Base-by-base conservation (phyloP, 2,329 filamentous ascomycete genomes). In the Lasiodiplodia hormozganensis region DNA sequence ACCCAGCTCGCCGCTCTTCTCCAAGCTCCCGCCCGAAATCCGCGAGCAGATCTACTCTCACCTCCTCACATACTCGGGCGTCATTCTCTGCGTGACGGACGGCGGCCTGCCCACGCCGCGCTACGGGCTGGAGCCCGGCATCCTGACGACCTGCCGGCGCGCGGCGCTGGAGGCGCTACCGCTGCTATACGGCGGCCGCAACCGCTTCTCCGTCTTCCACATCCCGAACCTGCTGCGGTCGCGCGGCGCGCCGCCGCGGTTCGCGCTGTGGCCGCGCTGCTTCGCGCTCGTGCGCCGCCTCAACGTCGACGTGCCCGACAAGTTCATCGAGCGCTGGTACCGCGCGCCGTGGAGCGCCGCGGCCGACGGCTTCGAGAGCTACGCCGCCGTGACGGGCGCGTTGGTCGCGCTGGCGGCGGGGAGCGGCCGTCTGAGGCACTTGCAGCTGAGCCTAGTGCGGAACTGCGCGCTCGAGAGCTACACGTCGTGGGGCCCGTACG, bases 391-490 rank as follows among this genome's bases (percentile, higher is more conserved):
- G 14, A 21, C 51, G 23, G 57, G 28, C 23, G 66, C 56, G 12
- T 6, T 62, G 47, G 57, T 68, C 4, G 14, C 31, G 2, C 16
- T 43, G 7, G 66, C 66, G 25, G 49, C 43, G 43, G 3, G 43
- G 7, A 7, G 49, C 14, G 23, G 21, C 12, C 21, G 10, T 36
- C 38, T 68, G 57, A 18, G 34, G 10, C 66, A 68, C 40, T 12
- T 68, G 56, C 66, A 68, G 57, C 10, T 68, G 56, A 62, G 57
- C 21, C 47, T 68, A 21, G 66, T 68, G 34, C 47, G 66, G 7
- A 68, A 68, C n/a, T 68, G 66, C 57, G 66, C 66, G 66, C 34
- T 68, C n/a, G 66, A 68, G 49, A 68, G 66, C 57, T 68, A 68
- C 25, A 68, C 66, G 5, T 53, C 43, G 11, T 68, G 66, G 66